These are phyloP conservation scores for Sporothrix euskadiensis DNA, from an alignment of 2,329 filamentous ascomycete species.

Conservation along the genomic window DNA sequence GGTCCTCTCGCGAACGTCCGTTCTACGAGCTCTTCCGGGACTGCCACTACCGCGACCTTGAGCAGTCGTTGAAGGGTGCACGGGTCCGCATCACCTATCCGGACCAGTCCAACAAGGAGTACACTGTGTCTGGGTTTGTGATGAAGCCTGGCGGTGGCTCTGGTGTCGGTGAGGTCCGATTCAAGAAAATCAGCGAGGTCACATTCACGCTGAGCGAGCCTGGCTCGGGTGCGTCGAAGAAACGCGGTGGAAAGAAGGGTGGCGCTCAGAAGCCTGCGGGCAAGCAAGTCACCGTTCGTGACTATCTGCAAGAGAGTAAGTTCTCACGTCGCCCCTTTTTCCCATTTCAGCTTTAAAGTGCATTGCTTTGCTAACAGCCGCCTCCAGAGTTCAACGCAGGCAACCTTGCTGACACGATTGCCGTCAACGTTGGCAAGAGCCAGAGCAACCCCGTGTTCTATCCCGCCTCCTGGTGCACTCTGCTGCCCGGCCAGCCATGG, in stretches of 20 bases:
- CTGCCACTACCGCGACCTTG: slow-evolving; percentile 24
- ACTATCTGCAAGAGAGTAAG: slow-evolving; percentile 30
- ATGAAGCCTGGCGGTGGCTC: slow-evolving; percentile 1
- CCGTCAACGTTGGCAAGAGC: slow-evolving; percentile 65
- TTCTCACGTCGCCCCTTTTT: not conserved
- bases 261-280: slow-evolving; percentile 12
- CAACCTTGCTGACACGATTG: slow-evolving; percentile 39
- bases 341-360: too few relatives aligned
- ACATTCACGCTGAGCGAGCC: slow-evolving; percentile 11
- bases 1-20: slow-evolving; percentile 30
- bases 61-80: slow-evolving; percentile 25
- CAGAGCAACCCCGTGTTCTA: slow-evolving; percentile 60
- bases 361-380: not conserved
- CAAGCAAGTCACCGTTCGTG: slow-evolving; percentile 6
- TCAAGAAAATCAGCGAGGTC: slow-evolving; percentile 26
- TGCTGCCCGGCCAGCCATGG: slow-evolving; percentile 65
- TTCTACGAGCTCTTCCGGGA: slow-evolving; percentile 27
- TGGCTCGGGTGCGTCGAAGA: slow-evolving; percentile 15
- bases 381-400: slow-evolving; percentile 15
- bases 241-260: slow-evolving; percentile 11
- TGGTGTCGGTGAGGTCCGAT: not conserved
- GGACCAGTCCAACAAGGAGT: slow-evolving; percentile 37
- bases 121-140: slow-evolving; percentile 37
- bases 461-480: slow-evolving; percentile 64
- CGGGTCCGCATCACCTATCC: slow-evolving; percentile 40